Evolutionary conservation across 208 protist genomes (phyloP).

Genomic region (Acanthamoeba castellanii): DNA sequence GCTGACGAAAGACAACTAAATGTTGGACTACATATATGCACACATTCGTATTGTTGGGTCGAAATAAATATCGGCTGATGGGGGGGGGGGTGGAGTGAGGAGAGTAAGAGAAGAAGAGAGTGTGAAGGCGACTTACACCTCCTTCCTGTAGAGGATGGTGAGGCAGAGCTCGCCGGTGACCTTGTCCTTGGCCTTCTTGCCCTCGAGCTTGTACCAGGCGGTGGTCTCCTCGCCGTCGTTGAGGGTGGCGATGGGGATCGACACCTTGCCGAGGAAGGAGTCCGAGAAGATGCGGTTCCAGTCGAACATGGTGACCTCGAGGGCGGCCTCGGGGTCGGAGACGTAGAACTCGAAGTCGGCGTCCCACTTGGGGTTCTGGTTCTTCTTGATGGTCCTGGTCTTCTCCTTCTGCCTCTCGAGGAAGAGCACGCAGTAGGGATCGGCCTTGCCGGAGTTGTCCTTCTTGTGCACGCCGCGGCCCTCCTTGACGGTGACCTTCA

Average conservation of each 20-base stretch:
- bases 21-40: neutral
- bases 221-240: slow-evolving; percentile 58
- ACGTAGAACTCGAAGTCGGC: slow-evolving; percentile 71
- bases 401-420: slow-evolving; percentile 69
- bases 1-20: neutral
- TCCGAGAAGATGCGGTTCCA: slow-evolving; percentile 70
- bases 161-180: slow-evolving; percentile 63
- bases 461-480: slow-evolving; percentile 56
- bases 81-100: neutral
- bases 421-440: slow-evolving; percentile 71
- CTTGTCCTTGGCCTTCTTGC: slow-evolving; percentile 70
- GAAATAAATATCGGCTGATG: slow-evolving; percentile 22
- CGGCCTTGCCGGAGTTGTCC: slow-evolving; percentile 57
- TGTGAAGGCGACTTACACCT: slow-evolving; percentile 15
- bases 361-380: slow-evolving; percentile 68
- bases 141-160: slow-evolving; percentile 63
- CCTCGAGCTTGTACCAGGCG: slow-evolving; percentile 67
- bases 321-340: slow-evolving; percentile 47
- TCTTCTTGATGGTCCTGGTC: slow-evolving; percentile 67
- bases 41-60: slow-evolving; percentile 6
- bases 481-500: slow-evolving; percentile 51
- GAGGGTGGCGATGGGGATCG: slow-evolving; percentile 28
- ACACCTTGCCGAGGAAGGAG: slow-evolving; percentile 64
- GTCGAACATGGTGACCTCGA: slow-evolving; percentile 64
- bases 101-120: neutral